phyloP scores from a whole-genome alignment of 2,329 filamentous ascomycete genomes.

The Cladosporium sphaerospermum region DNA sequence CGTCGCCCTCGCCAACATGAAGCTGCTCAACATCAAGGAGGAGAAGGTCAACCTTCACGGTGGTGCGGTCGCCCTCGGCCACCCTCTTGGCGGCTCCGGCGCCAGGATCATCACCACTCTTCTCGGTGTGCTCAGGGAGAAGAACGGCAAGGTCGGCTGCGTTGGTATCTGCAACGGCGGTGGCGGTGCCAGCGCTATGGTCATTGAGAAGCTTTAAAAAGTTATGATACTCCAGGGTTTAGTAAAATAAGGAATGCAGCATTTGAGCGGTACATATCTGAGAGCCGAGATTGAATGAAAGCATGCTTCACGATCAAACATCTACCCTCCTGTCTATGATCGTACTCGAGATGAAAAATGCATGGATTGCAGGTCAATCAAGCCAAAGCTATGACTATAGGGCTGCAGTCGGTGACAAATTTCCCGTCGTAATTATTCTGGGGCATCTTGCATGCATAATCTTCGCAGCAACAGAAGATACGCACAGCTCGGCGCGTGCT shows the following conservation, averaged over 20 bases:
- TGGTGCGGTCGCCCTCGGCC: conserved; percentile 90
- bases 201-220: conserved; percentile 60
- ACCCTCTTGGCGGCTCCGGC: conserved; percentile 88
- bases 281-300: no score
- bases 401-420: no score
- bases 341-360: no score
- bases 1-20: conserved; percentile 92
- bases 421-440: no score
- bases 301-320: no score
- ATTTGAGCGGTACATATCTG: neutral
- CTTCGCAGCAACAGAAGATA: no score
- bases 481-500: no score
- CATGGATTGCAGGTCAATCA: no score
- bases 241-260: neutral
- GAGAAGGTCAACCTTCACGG: conserved; percentile 94
- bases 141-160: conserved; percentile 87
- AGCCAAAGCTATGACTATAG: no score
- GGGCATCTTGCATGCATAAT: no score
- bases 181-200: conserved; percentile 86
- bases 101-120: conserved; percentile 90
- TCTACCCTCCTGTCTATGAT: no score
- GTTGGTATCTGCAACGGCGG: conserved; percentile 98
- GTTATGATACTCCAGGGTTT: neutral
- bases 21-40: conserved; percentile 70
- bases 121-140: conserved; percentile 79